Conservation (phyloP, 2,329 filamentous ascomycete species). For the Pestalotiopsis sp. region DNA sequence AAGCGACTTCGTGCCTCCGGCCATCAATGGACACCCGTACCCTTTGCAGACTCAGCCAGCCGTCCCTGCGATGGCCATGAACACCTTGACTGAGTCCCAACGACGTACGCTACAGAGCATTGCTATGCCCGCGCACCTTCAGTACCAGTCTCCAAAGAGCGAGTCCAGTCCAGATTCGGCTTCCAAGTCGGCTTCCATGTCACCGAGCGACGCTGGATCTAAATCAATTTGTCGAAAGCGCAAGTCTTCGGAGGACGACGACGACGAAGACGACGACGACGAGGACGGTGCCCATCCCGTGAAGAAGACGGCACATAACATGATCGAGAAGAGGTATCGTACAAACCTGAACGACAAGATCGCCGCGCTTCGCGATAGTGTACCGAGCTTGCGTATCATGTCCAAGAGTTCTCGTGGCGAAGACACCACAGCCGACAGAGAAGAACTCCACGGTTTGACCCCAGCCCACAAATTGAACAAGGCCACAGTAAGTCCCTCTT, state of each 20-base stretch:
- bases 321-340: slow-evolving; percentile 96
- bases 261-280: slow-evolving; percentile 65
- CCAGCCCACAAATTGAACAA: slow-evolving; percentile 96
- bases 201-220: slow-evolving; percentile 60
- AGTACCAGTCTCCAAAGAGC: slow-evolving; percentile 62
- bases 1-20: slow-evolving; percentile 14
- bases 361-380: slow-evolving; percentile 85
- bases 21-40: slow-evolving; percentile 26
- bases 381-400: slow-evolving; percentile 86
- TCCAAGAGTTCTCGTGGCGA: slow-evolving; percentile 71
- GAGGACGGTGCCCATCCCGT: slow-evolving; percentile 57
- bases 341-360: slow-evolving; percentile 98
- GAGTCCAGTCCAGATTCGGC: slow-evolving; percentile 61
- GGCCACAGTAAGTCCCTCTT: slow-evolving; percentile 68
- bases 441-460: slow-evolving; percentile 79
- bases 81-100: slow-evolving; percentile 57
- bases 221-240: slow-evolving; percentile 62
- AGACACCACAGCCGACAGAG: slow-evolving; percentile 73
- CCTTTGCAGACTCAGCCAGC: slow-evolving; percentile 29
- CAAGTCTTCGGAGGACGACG: slow-evolving; percentile 66
- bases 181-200: slow-evolving; percentile 50
- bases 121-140: slow-evolving; percentile 65
- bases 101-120: slow-evolving; percentile 65
- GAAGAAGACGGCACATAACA: slow-evolving; percentile 97
- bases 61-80: slow-evolving; percentile 36